A percentile compares a stretch with the other conserved stretches of the same genome.
These are phyloP conservation scores for Isatis tinctoria DNA, from an alignment of 345 rosid genomes.

Conservation along the genomic window DNA sequence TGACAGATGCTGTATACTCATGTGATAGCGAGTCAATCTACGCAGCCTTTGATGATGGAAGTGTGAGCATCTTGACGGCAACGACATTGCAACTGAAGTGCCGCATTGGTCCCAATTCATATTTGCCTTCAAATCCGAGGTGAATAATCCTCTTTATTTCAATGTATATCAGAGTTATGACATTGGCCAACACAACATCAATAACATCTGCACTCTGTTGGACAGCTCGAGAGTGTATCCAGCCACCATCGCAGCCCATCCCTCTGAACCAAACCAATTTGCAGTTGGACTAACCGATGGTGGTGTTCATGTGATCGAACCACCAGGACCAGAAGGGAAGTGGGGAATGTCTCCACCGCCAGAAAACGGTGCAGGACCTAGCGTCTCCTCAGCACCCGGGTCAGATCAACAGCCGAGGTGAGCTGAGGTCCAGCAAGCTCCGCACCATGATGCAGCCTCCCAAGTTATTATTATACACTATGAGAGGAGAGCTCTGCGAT, in stretches of 20 bases:
- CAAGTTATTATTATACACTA: constrained; percentile 27
- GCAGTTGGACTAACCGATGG: constrained; percentile 44
- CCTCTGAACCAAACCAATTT: constrained; percentile 40
- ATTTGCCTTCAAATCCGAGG: constrained; percentile 40
- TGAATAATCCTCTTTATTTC: constrained; percentile 9
- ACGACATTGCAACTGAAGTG: constrained; percentile 34
- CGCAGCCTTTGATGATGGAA: constrained; percentile 41
- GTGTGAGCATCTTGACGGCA: constrained; percentile 36
- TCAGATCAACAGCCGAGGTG: constrained; percentile 38
- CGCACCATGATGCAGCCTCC: constrained; percentile 26
- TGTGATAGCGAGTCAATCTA: constrained; percentile 44
- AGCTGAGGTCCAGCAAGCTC: neutral
- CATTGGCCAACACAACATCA: neutral
- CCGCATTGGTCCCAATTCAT: constrained; percentile 36
- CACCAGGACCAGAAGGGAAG: constrained; percentile 37
- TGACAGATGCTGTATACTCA: constrained; percentile 43
- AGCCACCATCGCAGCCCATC: constrained; percentile 40
- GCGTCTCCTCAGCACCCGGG: constrained; percentile 32
- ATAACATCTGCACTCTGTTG: neutral
- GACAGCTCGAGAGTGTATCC: constrained; percentile 38
- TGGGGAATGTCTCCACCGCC: constrained; percentile 35
- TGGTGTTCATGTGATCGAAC: constrained; percentile 41
- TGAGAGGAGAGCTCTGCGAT: constrained; percentile 31
- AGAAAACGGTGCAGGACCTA: constrained; percentile 37
- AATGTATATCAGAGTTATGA: neutral